phyloP scores from a whole-genome alignment of 306 rosid species.

The Ziziphus jujuba region DNA sequence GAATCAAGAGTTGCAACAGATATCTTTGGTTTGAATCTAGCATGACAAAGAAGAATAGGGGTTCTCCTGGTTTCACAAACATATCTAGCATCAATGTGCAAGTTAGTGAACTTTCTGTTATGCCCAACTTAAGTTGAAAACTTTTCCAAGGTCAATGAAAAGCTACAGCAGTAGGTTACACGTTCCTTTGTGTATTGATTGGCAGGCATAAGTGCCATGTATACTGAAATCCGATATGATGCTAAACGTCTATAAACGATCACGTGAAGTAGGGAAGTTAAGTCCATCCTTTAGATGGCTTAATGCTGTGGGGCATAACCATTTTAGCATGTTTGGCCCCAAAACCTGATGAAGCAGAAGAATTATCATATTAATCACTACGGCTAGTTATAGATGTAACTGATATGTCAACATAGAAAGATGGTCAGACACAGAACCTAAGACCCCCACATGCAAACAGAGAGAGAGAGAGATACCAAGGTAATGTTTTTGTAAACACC shows the following conservation, averaged over 20 bases:
- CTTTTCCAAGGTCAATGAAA: not conserved
- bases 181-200: not conserved
- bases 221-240: slow-evolving; percentile 18
- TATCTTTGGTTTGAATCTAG: not conserved
- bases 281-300: slow-evolving; percentile 83
- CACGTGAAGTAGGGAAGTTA: slow-evolving; percentile 58
- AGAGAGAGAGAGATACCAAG: slow-evolving; percentile 49
- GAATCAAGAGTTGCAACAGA: slow-evolving; percentile 6
- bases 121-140: not conserved
- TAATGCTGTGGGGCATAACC: slow-evolving; percentile 75
- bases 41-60: not conserved
- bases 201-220: slow-evolving; percentile 14
- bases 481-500: slow-evolving; percentile 69
- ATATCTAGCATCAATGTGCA: not conserved
- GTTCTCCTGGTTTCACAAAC: slow-evolving; percentile 1
- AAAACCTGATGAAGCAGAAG: slow-evolving; percentile 52
- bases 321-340: slow-evolving; percentile 77
- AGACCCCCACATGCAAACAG: not conserved
- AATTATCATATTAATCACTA: slow-evolving; percentile 1
- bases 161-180: not conserved
- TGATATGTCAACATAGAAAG: not conserved
- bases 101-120: not conserved
- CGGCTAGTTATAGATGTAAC: too few relatives aligned
- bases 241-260: slow-evolving; percentile 36
- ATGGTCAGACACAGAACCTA: not conserved